Percentiles rank a stretch among this genome's conserved stretches.
Conservation (phyloP, 176 grass and related monocot species). For the Phoenix dactylifera region DNA sequence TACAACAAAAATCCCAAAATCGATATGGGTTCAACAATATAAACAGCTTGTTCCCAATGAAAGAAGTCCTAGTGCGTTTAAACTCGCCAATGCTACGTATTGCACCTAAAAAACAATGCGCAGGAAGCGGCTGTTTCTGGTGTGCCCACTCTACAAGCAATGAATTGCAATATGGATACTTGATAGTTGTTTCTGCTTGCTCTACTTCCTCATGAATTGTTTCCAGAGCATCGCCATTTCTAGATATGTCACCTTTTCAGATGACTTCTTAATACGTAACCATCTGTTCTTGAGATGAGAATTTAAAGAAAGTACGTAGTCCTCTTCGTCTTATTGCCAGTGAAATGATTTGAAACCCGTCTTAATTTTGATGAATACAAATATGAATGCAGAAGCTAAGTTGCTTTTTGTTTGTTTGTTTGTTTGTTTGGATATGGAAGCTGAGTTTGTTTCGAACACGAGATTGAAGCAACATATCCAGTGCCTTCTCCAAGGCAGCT, state of each 20-base stretch:
- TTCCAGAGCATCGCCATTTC: conserved; percentile 38
- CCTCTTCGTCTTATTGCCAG: conserved; percentile 61
- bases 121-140: conserved; percentile 71
- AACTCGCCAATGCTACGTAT: conserved; percentile 42
- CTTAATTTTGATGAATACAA: conserved; percentile 35
- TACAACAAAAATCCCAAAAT: no score
- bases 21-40: no score
- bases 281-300: conserved; percentile 80
- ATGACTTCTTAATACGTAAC: conserved; percentile 56
- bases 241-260: conserved; percentile 26
- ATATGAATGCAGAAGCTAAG: conserved; percentile 18
- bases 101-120: conserved; percentile 78
- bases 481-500: conserved; percentile 42
- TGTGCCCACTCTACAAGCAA: conserved; percentile 60
- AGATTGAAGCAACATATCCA: conserved; percentile 51
- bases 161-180: conserved; percentile 24
- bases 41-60: background rate
- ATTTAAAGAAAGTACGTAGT: conserved; percentile 57
- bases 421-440: background rate
- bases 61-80: conserved; percentile 14
- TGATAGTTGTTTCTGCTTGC: conserved; percentile 17
- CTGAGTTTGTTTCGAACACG: conserved; percentile 55
- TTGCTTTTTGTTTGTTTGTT: conserved; percentile 29
- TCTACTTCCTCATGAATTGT: conserved; percentile 79
- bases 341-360: conserved; percentile 32